These are phyloP conservation scores for Crithidia brevicula DNA, from an alignment of 208 protist genomes.

Conservation along the genomic window DNA sequence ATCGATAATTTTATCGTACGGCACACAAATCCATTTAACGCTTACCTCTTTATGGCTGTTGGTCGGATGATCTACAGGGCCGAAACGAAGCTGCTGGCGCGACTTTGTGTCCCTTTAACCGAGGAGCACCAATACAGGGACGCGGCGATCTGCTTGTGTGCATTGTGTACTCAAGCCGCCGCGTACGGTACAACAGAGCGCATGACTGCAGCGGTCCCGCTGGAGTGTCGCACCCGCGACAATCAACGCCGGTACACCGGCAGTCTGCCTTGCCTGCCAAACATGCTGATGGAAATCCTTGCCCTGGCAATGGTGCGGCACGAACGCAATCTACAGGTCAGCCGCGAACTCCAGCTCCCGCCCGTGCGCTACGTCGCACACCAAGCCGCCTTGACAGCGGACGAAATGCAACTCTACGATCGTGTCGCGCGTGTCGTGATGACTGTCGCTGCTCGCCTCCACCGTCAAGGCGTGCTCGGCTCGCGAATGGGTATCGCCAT, in stretches of 20 bases:
- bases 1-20: background rate
- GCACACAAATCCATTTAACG: background rate
- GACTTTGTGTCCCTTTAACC: background rate
- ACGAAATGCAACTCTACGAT: slow-evolving; percentile 45
- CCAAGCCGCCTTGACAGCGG: slow-evolving; percentile 16
- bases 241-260: background rate
- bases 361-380: slow-evolving; percentile 26
- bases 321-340: slow-evolving; percentile 40
- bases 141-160: slow-evolving; percentile 9
- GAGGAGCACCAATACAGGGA: background rate
- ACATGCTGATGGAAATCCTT: slow-evolving; percentile 26
- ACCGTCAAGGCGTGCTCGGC: slow-evolving; percentile 44
- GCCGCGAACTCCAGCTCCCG: slow-evolving; percentile 34
- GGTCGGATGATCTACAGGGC: background rate
- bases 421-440: slow-evolving; percentile 35
- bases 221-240: background rate
- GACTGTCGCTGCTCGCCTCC: slow-evolving; percentile 17
- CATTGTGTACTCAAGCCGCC: slow-evolving; percentile 9
- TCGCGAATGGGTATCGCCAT: slow-evolving; percentile 35
- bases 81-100: background rate
- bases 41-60: background rate
- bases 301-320: slow-evolving; percentile 49
- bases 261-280: slow-evolving; percentile 12
- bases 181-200: slow-evolving; percentile 5
- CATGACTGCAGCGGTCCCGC: background rate